Percentiles rank a stretch among this genome's conserved stretches.
Conservation (phyloP, 2,329 filamentous ascomycete species). For the Diaporthe humulicola region DNA sequence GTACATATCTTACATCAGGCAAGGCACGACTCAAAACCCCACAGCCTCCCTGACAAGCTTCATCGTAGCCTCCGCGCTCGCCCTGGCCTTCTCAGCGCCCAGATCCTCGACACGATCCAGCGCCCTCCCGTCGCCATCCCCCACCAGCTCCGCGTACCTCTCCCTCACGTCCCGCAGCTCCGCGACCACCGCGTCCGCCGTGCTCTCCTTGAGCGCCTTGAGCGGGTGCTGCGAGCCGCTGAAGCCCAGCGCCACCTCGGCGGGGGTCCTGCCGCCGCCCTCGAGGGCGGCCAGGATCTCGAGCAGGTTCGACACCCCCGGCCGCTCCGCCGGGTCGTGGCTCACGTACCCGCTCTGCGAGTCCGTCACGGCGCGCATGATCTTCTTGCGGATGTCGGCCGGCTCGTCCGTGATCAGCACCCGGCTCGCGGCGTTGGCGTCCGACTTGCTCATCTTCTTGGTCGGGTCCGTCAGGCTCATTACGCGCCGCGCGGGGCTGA, state of each 20-base stretch:
- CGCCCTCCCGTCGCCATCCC: constrained; percentile 59
- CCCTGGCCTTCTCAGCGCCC: constrained; percentile 72
- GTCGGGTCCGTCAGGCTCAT: constrained; percentile 88
- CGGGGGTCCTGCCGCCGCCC: constrained; percentile 50
- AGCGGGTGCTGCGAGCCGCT: constrained; percentile 51
- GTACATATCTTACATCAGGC: neutral
- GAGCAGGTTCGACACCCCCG: constrained; percentile 90
- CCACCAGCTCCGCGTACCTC: constrained; percentile 56
- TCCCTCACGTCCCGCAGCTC: constrained; percentile 64
- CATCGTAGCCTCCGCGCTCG: constrained; percentile 73
- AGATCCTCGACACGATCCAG: constrained; percentile 69
- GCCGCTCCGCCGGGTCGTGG: constrained; percentile 78
- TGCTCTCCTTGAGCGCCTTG: constrained; percentile 62
- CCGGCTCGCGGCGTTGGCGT: constrained; percentile 77
- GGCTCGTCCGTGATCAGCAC: constrained; percentile 84
- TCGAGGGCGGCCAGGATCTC: constrained; percentile 80
- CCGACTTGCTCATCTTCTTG: constrained; percentile 96
- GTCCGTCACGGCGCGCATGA: constrained; percentile 84
- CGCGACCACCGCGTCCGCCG: constrained; percentile 68
- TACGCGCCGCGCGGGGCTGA: constrained; percentile 85
- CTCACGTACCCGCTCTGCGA: constrained; percentile 70
- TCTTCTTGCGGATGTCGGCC: constrained; percentile 75
- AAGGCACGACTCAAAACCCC: constrained; percentile 54
- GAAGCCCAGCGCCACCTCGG: constrained; percentile 56
- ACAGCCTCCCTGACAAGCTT: constrained; percentile 63